Evolutionary conservation across 2,329 filamentous ascomycete genomes (phyloP), one percentile per base, ranked within the genome.

Genomic region (Verticillium dahliae): DNA sequence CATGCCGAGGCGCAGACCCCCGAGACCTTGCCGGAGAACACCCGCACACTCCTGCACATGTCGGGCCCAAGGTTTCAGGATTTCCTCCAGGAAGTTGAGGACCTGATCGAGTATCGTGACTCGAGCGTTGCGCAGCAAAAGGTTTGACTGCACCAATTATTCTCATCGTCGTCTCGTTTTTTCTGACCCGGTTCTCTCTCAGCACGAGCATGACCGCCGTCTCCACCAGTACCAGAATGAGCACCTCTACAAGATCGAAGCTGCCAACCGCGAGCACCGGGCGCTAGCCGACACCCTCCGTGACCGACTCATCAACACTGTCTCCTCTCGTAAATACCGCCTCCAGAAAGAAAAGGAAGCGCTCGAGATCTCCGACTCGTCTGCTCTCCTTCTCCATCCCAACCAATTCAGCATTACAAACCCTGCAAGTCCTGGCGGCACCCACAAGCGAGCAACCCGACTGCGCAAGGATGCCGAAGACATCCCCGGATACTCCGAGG

Each of bases 61-160:
- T 92, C 92, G 38, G 95, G 95, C 1, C 91, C 88, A 69, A 86
- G 90, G 71, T 97, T 97, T 73, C 84, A 89, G 62, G 87, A 91
- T 67, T 98, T 96, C 78, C 86, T 95, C 22, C 86, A 91, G 67
- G 87, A 94, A 64, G 85, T 97, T 60, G 96, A 97, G 72, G 89
- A 96, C 73, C 84, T 92, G 7, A 87, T 97, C 67, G 93, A 98
- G 75, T 85, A 91, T 70, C 86, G 91, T 68, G 95, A 99, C 78
- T 88, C 90, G 65, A 87, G 93, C 68, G 78, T 98, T 71, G 88
- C 90, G 6, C 85, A 89, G 70, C 85, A 96, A 67, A 89, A 90
- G 82, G 95, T 97, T 81, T 71, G 85, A 74, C 54, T 37, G 6
- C 34, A 15, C 52, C 38, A 15, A 31, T 57, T 7, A 39, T 57